Base-by-base conservation (phyloP, 257 asterid genomes). In the Cinchona pubescens region DNA sequence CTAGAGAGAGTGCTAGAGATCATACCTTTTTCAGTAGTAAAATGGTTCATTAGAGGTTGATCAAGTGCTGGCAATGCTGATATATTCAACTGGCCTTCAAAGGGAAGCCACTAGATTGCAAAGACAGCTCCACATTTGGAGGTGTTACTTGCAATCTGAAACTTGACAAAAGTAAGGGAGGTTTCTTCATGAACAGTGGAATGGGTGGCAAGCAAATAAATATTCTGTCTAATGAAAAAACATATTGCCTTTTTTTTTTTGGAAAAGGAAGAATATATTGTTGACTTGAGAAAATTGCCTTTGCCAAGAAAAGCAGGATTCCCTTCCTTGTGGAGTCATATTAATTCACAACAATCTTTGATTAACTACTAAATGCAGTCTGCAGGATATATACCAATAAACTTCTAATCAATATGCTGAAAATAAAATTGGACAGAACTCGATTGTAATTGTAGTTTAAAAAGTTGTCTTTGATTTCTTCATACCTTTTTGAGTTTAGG, bases 121-220 rank as follows among this genome's bases (percentile, higher is more conserved):
- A 66, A 53, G 42, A n/a, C 45, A 53, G 55, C 59, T 75, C 45
- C 66, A 53, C 25, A 66, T 53, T 14, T 30, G 30, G 37, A 40
- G 68, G 34, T 13, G 12, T 34, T 12, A 59, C 55, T 29, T 32
- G 56, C 75, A 76, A 69, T n/a, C n/a, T n/a, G 80, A 69, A 76
- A 67, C 32, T 76, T 53, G 58, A 51, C 21, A 53, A 53, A 53
- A 27, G 34, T 18, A 48, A 56, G 11, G 27, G 42, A 35, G 42
- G 65, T 35, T 25, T 38, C 49, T 8, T 29, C 53, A 5, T 67
- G 2, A 40, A 32, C 70, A 43, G 32, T 30, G 19, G 51, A 67
- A 75, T 51, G 69, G 66, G 66, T 42, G 63, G 43, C 67, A 75
- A 53, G 79, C 60, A 75, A 75, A 9, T 55, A 2, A 42, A 37